Evolutionary conservation across 2,329 filamentous ascomycete genomes (phyloP).

Genomic region (Dendryphion nanum): DNA sequence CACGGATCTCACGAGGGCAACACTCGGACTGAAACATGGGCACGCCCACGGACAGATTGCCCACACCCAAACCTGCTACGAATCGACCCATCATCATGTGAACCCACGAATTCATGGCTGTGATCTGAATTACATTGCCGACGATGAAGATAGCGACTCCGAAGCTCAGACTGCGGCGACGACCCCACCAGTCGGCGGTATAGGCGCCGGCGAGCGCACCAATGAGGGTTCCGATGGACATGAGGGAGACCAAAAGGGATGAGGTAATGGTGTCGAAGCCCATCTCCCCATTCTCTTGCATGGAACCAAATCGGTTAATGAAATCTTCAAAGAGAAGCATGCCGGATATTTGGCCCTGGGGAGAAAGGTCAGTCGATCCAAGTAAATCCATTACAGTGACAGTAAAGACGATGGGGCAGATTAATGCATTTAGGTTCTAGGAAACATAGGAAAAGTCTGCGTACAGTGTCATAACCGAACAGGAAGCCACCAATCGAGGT

Average conservation of each 20-base stretch:
- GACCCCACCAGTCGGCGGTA: conserved; percentile 55
- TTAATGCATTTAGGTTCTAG: not conserved
- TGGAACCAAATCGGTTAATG: conserved; percentile 55
- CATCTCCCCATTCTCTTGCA: conserved; percentile 39
- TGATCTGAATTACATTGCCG: conserved; percentile 46
- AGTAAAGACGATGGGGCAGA: too few species aligned
- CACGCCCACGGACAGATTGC: conserved; percentile 55
- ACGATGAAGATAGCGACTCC: conserved; percentile 45
- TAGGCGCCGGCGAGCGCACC: conserved; percentile 43
- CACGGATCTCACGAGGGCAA: conserved; percentile 61
- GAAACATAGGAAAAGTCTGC: not conserved
- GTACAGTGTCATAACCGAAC: conserved; percentile 61
- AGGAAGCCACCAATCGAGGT: conserved; percentile 62
- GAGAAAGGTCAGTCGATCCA: not conserved
- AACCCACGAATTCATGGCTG: conserved; percentile 40
- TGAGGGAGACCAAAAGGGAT: conserved; percentile 42
- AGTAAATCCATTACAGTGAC: too few species aligned
- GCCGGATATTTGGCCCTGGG: conserved; percentile 34
- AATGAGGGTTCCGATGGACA: conserved; percentile 42
- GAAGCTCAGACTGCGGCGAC: conserved; percentile 49
- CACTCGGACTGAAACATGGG: conserved; percentile 68
- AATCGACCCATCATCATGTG: conserved; percentile 50
- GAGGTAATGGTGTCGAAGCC: conserved; percentile 41
- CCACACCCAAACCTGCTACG: conserved; percentile 44
- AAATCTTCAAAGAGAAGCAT: conserved; percentile 51